A percentile compares a stretch with the other conserved stretches of the same genome.
Evolutionary conservation across 2,329 filamentous ascomycete genomes (phyloP).

Genomic region (Penicillium sp.): DNA sequence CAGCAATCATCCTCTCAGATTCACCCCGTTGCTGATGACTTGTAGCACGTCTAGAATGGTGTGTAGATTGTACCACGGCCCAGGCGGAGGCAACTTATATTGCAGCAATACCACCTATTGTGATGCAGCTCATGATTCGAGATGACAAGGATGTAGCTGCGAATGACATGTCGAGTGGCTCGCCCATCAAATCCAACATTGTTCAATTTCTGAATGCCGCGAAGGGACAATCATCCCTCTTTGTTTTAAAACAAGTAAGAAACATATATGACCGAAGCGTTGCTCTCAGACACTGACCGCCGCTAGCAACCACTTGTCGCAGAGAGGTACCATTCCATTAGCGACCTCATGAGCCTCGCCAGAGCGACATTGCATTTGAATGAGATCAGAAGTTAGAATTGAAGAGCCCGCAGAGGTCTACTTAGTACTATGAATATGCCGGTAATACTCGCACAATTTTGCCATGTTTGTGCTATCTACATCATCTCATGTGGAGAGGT

Average conservation of each 20-base stretch:
- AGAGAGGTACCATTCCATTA: background rate
- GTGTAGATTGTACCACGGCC: background rate
- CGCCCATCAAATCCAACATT: background rate
- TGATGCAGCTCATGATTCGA: background rate
- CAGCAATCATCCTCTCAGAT: slow-evolving; percentile 4
- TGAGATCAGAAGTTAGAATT: background rate
- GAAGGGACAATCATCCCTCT: background rate
- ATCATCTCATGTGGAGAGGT: background rate
- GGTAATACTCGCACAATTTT: background rate
- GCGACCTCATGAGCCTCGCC: background rate
- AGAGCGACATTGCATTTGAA: background rate
- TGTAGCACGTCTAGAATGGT: slow-evolving; percentile 2
- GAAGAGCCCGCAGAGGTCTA: background rate
- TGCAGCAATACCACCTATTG: background rate
- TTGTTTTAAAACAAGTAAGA: slow-evolving; percentile 2
- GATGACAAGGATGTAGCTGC: background rate
- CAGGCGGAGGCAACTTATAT: slow-evolving; percentile 1
- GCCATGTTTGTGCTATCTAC: background rate
- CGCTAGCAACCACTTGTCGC: slow-evolving; percentile 14
- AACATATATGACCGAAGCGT: background rate
- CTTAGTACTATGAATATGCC: background rate
- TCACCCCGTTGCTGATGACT: background rate
- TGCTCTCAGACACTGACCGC: slow-evolving; percentile 6
- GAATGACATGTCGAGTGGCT: background rate
- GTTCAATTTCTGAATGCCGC: background rate